Base-by-base conservation (phyloP, 2,329 filamentous ascomycete genomes). In the Verticillium longisporum region DNA sequence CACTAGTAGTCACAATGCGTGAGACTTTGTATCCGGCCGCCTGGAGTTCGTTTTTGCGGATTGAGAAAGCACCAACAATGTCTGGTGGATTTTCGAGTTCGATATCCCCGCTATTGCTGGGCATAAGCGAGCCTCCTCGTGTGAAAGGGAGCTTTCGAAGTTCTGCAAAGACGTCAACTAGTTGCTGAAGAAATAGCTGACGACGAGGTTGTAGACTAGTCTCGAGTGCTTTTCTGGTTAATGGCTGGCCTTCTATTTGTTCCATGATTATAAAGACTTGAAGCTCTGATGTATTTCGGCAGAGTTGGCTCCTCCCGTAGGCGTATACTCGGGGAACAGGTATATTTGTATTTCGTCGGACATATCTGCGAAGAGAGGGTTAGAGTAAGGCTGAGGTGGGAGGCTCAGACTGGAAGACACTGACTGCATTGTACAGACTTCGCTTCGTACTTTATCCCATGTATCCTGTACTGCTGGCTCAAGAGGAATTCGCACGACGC, bases 401-500 rank as follows among this genome's bases (percentile, higher is more conserved):
- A 55, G 1, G 26, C 14, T 14, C 1, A 26, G 53, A 32, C 50
- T 31, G 56, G 55, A 38, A 55, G 36, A 56, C 26, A 60, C 56
- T 21, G 61, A 61, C 61, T 32, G 60, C 54, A 61, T 65, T 38
- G 62, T 66, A n/a, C 54, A 53, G 15, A 66, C 61, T 37, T 66
- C 65, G 45, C 63, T 66, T 55, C 58, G 61, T 4, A 66, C 21
- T 37, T 66, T 65, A 26, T 33, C 62, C 62, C 62, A 64, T 6
- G 32, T 31, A 54, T 66, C 58, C 15, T 62, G 45, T 18, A 66
- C 37, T 37, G 59, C 63, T 26, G 65, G 63, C 34, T 63, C 57
- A 53, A 65, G 56, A 33, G 65, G 63, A 54, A 66, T 34, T 37
- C 63, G 55, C 5, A 66, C 60, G 37, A 64, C 59, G 63, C 63